These are phyloP conservation scores for Byssochlamys sp. DNA, from an alignment of 2,329 filamentous ascomycete genomes.

Conservation along the genomic window DNA sequence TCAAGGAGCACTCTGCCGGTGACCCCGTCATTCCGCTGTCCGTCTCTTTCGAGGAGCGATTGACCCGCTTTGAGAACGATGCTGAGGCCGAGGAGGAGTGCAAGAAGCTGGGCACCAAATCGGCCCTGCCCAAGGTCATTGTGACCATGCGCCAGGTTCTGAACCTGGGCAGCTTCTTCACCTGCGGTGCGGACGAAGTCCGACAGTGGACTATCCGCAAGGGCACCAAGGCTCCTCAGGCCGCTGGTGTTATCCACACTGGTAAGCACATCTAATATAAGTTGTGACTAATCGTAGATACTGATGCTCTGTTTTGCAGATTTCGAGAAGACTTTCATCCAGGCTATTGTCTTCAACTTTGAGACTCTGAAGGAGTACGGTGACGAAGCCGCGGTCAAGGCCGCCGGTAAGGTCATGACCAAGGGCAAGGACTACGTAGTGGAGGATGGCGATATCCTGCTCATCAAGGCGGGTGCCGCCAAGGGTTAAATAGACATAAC, in stretches of 20 bases:
- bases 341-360: constrained; percentile 90
- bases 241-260: constrained; percentile 93
- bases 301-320: constrained; percentile 39
- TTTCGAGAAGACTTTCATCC: constrained; percentile 99
- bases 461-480: constrained; percentile 63
- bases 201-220: constrained; percentile 96
- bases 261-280: constrained; percentile 19
- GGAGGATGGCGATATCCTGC: constrained; percentile 53
- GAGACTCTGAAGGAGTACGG: constrained; percentile 69
- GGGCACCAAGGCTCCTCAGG: constrained; percentile 93
- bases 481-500: constrained; percentile 27
- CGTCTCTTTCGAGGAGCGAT: constrained; percentile 81
- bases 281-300: not conserved
- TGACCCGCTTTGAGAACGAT: constrained; percentile 70
- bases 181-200: constrained; percentile 87
- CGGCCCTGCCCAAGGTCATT: constrained; percentile 83
- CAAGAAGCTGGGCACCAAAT: constrained; percentile 79
- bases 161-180: constrained; percentile 93
- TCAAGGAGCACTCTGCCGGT: constrained; percentile 77
- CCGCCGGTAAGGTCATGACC: constrained; percentile 92
- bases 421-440: constrained; percentile 90
- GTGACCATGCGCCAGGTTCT: constrained; percentile 85
- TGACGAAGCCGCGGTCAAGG: constrained; percentile 78
- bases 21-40: constrained; percentile 92
- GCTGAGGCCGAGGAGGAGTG: constrained; percentile 71